Evolutionary conservation across 345 rosid genomes (phyloP).

Genomic region (Corymbia maculata): DNA sequence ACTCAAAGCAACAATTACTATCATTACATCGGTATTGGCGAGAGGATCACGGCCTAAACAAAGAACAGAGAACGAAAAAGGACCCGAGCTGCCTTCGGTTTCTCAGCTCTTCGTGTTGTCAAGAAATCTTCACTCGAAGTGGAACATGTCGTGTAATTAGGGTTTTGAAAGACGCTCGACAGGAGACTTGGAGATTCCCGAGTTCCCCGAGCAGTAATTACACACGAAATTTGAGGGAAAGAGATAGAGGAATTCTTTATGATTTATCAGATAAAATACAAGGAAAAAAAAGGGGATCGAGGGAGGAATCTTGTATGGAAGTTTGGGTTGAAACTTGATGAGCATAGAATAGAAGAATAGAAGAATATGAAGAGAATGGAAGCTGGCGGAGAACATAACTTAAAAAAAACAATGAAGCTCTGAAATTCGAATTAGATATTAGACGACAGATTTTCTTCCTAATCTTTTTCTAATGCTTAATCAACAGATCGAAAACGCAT

Average conservation of each 20-base stretch:
- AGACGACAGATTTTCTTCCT: not conserved
- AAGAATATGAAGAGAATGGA: slow-evolving; percentile 31
- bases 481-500: not conserved
- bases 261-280: not conserved
- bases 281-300: not conserved
- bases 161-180: not conserved
- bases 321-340: slow-evolving; percentile 14
- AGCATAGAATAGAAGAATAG: slow-evolving; percentile 1
- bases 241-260: not conserved
- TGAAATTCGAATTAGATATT: slow-evolving; percentile 22
- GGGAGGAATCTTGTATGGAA: slow-evolving; percentile 20
- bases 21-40: not conserved
- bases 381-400: slow-evolving; percentile 11
- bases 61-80: not conserved
- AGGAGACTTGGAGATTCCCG: not conserved
- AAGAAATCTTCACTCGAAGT: not conserved
- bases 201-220: not conserved
- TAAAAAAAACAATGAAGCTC: slow-evolving; percentile 10
- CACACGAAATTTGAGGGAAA: not conserved
- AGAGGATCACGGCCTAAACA: not conserved
- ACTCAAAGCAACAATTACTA: slow-evolving; percentile 31
- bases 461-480: not conserved
- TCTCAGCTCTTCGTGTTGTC: not conserved
- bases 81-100: not conserved
- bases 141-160: not conserved